phyloP scores from a whole-genome alignment of 768 basidiomycete genomes.

The Leccinum imitatum region DNA sequence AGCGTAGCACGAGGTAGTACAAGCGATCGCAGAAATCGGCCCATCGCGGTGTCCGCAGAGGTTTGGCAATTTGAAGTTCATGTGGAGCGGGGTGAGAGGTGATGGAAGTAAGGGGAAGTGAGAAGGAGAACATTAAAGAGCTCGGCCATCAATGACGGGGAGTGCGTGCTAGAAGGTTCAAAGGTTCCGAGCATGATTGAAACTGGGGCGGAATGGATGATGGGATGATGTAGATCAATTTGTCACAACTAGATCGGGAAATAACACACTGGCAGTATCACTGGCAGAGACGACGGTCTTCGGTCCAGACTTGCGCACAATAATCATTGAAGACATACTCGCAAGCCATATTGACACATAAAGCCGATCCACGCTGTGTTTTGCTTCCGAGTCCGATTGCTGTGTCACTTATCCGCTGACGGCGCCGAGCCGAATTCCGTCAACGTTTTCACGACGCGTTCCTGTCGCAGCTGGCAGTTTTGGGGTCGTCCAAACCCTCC shows the following conservation, averaged over 20 bases:
- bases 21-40: conserved; percentile 23
- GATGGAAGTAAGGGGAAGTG: conserved; percentile 4
- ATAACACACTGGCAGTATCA: neutral
- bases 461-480: conserved; percentile 32
- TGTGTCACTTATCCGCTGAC: conserved; percentile 14
- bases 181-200: conserved; percentile 10
- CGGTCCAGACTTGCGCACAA: neutral
- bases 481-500: conserved; percentile 26
- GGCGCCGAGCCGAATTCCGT: conserved; percentile 1
- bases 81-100: conserved; percentile 10
- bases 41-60: conserved; percentile 6
- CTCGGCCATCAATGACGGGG: conserved; percentile 13
- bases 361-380: conserved; percentile 9
- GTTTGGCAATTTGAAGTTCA: conserved; percentile 14
- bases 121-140: conserved; percentile 7
- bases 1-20: conserved; percentile 38
- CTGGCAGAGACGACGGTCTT: no score
- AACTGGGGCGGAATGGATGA: neutral
- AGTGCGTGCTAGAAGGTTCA: conserved; percentile 14
- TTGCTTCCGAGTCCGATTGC: conserved; percentile 3
- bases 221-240: conserved; percentile 21
- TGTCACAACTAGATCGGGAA: conserved; percentile 8
- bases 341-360: conserved; percentile 32
- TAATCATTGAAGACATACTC: conserved; percentile 4
- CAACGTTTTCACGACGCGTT: conserved; percentile 18